These are phyloP conservation scores for Coemansia sp. DNA, from an alignment of 192 early-diverging fungal genomes.

Conservation along the genomic window DNA sequence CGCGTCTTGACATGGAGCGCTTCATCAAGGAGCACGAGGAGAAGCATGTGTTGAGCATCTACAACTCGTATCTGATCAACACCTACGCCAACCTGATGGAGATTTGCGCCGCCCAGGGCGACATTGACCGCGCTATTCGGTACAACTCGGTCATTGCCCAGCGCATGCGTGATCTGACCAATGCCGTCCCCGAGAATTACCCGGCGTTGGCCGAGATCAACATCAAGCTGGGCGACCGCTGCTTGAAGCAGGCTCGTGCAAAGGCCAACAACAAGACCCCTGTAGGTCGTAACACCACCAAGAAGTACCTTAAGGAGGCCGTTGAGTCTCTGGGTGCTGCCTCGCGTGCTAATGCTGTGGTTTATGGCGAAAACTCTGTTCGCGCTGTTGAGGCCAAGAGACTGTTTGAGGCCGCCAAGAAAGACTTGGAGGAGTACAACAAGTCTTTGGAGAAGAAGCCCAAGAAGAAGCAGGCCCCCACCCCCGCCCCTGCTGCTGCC, in stretches of 20 bases:
- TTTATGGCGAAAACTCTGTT: conserved; percentile 40
- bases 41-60: conserved; percentile 44
- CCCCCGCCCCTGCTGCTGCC: conserved; percentile 7
- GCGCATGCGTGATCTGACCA: conserved; percentile 45
- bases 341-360: conserved; percentile 17
- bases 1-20: conserved; percentile 41
- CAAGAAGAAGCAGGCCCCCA: conserved; percentile 24
- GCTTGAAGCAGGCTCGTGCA: conserved; percentile 53
- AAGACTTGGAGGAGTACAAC: conserved; percentile 39
- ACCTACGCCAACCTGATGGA: conserved; percentile 37
- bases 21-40: conserved; percentile 53
- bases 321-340: conserved; percentile 27
- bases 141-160: conserved; percentile 42
- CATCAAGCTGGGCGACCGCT: conserved; percentile 55
- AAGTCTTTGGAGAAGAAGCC: conserved; percentile 42
- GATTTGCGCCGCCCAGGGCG: conserved; percentile 38
- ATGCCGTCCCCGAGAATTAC: conserved; percentile 53
- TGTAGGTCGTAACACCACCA: conserved; percentile 38
- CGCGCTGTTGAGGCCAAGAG: conserved; percentile 24
- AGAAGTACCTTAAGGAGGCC: conserved; percentile 47
- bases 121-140: conserved; percentile 41
- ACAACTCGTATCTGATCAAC: conserved; percentile 53
- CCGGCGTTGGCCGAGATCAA: conserved; percentile 59
- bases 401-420: conserved; percentile 41
- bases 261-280: conserved; percentile 45